Evolutionary conservation across 2,329 filamentous ascomycete genomes (phyloP).

Genomic region (Trichoderma breve): DNA sequence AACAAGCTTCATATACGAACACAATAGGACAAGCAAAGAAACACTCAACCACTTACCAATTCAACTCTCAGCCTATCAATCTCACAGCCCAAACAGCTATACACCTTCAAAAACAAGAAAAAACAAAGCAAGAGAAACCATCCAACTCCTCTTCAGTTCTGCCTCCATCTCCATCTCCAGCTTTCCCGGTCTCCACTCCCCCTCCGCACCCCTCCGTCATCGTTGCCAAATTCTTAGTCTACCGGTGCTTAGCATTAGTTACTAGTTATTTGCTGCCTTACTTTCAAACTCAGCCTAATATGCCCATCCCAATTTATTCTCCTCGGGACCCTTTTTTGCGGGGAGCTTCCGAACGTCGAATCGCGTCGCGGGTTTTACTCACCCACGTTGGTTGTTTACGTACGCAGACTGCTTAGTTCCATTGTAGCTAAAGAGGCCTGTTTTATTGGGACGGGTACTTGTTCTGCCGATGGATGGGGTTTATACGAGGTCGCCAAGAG

Average conservation of each 20-base stretch:
- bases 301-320: background rate
- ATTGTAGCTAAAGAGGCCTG: background rate
- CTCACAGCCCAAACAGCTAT: too few relatives aligned
- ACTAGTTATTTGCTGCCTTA: background rate
- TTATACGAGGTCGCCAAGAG: background rate
- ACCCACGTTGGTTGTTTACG: background rate
- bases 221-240: background rate
- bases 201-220: conserved; percentile 16
- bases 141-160: background rate
- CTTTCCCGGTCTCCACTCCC: conserved; percentile 7
- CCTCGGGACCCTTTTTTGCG: background rate
- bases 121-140: background rate
- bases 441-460: background rate
- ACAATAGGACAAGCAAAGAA: background rate
- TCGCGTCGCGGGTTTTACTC: conserved; percentile 2
- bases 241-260: background rate
- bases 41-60: background rate
- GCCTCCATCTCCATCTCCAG: background rate
- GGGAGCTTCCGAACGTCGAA: conserved; percentile 4
- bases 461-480: background rate
- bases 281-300: conserved; percentile 9
- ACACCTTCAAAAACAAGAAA: background rate
- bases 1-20: background rate
- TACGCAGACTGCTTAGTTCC: background rate
- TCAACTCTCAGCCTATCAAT: background rate